Base-by-base conservation (phyloP, 306 rosid species). In the Rosa multiflora region DNA sequence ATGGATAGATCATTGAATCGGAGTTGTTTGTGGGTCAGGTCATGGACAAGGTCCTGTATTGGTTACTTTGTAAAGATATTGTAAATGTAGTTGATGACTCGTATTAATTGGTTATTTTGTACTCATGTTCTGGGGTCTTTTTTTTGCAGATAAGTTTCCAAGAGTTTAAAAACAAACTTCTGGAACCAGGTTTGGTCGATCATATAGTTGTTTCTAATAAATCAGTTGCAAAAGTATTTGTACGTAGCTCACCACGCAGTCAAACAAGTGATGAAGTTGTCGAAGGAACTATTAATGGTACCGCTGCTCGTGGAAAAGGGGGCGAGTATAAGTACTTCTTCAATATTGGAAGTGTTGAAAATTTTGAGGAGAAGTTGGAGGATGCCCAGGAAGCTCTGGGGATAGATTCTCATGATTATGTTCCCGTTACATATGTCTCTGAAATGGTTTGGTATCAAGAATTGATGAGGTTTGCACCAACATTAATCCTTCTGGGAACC, bases 301-400 rank as follows among this genome's bases (percentile, higher is more conserved):
- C 76, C 21, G 74, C 90, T 68, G 70, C 84, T 53, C 88, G 63
- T 56, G 89, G 90, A 70, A 83, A 76, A 79, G 84, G 86, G 35
- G 90, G 94, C 72, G 93, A 85, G 64, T 95, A 88, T 83, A 95
- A 87, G 85, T 95, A 90, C 70, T 91, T 75, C 55, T 90, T 95
- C 83, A 95, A 89, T 83, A 95, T 95, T 82, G 98, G 97, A 80
- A 95, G 99, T 82, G 87, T 95, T 37, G 99, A 95, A 73, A 93
- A 92, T 67, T 95, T 95, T 64, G 99, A 93, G 93, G 98, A 93
- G 85, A 95, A 95, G 89, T 80, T 95, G 82, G 97, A 95, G 86
- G 99, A 95, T 84, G 97, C 94, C n/a, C 98, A 95, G 81, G 97
- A 93, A 79, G 86, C 93, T 44, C 67, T 95, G 44, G 92, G 93